Evolutionary conservation across 1,139 yeast genomes (phyloP), one percentile per base, ranked within the genome.

Genomic region (Kodamaea sp.): DNA sequence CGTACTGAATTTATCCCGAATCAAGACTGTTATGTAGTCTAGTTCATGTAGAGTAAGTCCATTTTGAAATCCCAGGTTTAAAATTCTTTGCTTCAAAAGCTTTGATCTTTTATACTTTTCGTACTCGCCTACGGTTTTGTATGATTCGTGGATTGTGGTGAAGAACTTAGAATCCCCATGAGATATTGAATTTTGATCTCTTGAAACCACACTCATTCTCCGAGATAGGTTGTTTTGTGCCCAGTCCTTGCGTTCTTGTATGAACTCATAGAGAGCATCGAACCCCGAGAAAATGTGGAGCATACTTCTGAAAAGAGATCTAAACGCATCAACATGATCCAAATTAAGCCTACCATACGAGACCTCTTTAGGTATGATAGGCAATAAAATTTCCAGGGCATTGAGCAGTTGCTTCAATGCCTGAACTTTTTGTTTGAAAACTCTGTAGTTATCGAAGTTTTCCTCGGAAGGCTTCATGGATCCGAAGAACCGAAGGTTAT

Each of bases 71-170:
- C 15, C 51, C 40, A 22, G 50, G 15, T 48, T 47, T 19, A 48
- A 38, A 6, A 61, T 46, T 31, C 59, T 48, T 25, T 51, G 38
- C 28, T 49, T 49, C 26, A 63, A 46, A 1, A 59, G 41, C 4
- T 43, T 42, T 14, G 46, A 44, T 22, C 68, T 42, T 32, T 46
- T 50, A 20, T 41, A 39, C 23, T 51, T 48, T 39, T 64, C 70
- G 39, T 46, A 61, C 20, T 51, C 50, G 1, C 67, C 69, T 4
- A 63, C 70, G 9, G 56, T 53, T 18, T 51, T 56, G 40, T 64
- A 64, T 1, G 58, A 48, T 24, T 60, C 62, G 24, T 58, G 52
- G 25, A 63, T 51, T 5, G 63, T 50, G n/a, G 62, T 43, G 28
- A 49, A 42, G 21, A 55, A 41, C 31, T 53, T 54, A 14, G 46